Conservation (phyloP, 345 rosid species). For the Bretschneidera sinensis region DNA sequence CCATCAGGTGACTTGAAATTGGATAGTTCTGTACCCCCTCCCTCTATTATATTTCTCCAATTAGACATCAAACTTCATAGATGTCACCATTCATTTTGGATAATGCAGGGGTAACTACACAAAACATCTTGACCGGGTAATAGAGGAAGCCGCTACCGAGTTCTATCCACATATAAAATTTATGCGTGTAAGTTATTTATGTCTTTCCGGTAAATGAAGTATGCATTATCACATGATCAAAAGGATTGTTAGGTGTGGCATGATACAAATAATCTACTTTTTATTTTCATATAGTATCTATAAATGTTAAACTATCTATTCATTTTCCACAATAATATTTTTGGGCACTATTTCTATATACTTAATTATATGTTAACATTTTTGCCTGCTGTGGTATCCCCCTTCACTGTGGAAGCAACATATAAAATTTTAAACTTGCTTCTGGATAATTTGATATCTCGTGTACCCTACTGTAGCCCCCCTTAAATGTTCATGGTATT, state of each 20-base stretch:
- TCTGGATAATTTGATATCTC: not conserved
- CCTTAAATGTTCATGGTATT: conserved; percentile 10
- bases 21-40: not conserved
- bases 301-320: no score
- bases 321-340: no score
- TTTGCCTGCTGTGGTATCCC: not conserved
- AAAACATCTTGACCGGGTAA: conserved; percentile 72
- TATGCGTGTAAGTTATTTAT: conserved; percentile 60
- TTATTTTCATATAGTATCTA: no score
- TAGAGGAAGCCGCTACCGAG: conserved; percentile 87
- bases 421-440: no score
- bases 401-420: no score
- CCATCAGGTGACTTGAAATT: conserved; percentile 52
- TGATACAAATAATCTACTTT: no score
- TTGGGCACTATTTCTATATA: not conserved
- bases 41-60: not conserved
- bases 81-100: conserved; percentile 6
- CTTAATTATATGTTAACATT: not conserved
- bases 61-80: not conserved
- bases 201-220: not conserved
- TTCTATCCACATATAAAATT: conserved; percentile 81
- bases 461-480: not conserved
- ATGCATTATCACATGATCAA: not conserved
- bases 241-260: not conserved
- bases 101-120: conserved; percentile 75